Conservation (phyloP, 1,139 yeast species). For the Ogataea hybrid region DNA sequence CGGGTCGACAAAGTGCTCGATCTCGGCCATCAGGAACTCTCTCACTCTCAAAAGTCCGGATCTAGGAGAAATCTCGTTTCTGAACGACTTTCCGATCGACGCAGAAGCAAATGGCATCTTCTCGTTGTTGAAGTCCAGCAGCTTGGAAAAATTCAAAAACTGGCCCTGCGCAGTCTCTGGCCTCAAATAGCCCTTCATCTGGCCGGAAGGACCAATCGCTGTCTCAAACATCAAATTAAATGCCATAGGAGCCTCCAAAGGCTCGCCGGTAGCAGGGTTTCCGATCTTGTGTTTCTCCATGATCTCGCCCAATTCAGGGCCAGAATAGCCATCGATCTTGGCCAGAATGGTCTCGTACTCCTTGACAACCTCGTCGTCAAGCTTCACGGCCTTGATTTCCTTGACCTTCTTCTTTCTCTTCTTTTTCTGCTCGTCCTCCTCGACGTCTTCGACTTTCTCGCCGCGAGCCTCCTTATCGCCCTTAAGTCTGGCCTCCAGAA, state of each 20-base stretch:
- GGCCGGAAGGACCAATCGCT: slow-evolving; percentile 98
- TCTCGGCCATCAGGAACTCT: slow-evolving; percentile 99
- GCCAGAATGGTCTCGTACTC: slow-evolving; percentile 89
- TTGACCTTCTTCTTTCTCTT: slow-evolving; percentile 92
- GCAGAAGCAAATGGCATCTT: slow-evolving; percentile 99
- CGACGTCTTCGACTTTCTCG: slow-evolving; percentile 55
- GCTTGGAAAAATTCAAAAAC: slow-evolving; percentile 89
- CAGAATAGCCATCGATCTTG: slow-evolving; percentile 92
- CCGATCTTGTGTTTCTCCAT: slow-evolving; percentile 77
- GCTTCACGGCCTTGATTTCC: slow-evolving; percentile 85
- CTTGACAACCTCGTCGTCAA: slow-evolving; percentile 72
- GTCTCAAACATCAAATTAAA: slow-evolving; percentile 99
- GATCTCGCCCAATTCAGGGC: slow-evolving; percentile 86
- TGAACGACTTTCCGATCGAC: slow-evolving; percentile 95
- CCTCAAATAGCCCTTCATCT: slow-evolving; percentile 89
- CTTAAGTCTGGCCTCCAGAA: slow-evolving; percentile 88
- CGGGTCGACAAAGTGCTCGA: slow-evolving; percentile 98
- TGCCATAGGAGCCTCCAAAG: slow-evolving; percentile 85
- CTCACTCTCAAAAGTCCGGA: slow-evolving; percentile 97
- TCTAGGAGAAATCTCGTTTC: slow-evolving; percentile 98
- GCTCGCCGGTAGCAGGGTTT: slow-evolving; percentile 88
- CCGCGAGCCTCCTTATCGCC: slow-evolving; percentile 98
- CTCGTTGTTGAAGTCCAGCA: slow-evolving; percentile 91
- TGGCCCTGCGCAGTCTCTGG: slow-evolving; percentile 99
- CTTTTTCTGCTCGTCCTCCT: slow-evolving; percentile 71